Evolutionary conservation across 2,329 filamentous ascomycete genomes (phyloP), one percentile per base, ranked within the genome.

Genomic region (Diplocarpon mali): DNA sequence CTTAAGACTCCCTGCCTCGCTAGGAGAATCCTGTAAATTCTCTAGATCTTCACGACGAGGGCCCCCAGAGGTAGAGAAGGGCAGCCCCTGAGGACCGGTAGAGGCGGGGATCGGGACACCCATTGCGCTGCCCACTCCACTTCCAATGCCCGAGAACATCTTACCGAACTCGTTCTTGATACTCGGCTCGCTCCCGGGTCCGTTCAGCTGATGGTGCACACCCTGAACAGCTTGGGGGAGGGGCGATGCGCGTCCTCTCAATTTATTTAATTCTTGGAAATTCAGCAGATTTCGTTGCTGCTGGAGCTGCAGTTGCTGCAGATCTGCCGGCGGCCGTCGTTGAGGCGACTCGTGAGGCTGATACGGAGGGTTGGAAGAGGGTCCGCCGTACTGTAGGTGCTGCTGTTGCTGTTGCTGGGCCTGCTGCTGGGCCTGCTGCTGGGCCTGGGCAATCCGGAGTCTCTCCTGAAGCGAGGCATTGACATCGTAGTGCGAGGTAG

Each of bases 141-240:
- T 80, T 13, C 80, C 89, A 53, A 96, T 87, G n/a, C 90, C 90
- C 14, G 86, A 87, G 65, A 95, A 95, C 73, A 95, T 94, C 50
- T 87, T 81, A 24, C 89, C 89, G 61, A 95, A 89, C 62, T 95
- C 90, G 60, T 81, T 93, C 70, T 95, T 95, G 59, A 95, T 94
- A 35, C 84, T 84, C 10, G 87, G 84, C 62, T 95, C 88, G 13
- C 82, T 84, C 12, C 80, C 78, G 5, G 87, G 85, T 3, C 84
- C 85, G 42, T 84, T 75, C 32, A 84, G 76, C 56, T 88, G 84
- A 13, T 82, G 78, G 62, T 95, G 89, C 1, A 85, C 89, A 16
- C 90, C 90, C 60, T 95, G 89, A 1, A 95, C 89, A 16, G 90
- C 89, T 63, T 95, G 90, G 1, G 90, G 90, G 13, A 95, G 69